Conservation (phyloP, 352 stramenopile species). For the Globisporangium spiculum region DNA sequence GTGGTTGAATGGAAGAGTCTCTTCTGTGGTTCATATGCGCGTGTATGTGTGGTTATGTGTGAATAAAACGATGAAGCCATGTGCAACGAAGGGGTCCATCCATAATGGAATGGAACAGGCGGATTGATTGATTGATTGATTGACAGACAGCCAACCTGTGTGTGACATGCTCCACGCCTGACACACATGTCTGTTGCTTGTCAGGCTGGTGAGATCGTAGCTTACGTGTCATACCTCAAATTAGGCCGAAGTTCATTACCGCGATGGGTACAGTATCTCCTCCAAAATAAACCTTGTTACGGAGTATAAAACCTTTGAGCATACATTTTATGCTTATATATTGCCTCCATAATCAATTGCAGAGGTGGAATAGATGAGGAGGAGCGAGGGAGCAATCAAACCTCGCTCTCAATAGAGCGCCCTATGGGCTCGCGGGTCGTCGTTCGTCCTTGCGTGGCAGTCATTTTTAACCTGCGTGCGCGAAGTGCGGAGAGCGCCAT, state of each 20-base stretch:
- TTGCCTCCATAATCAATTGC: not conserved
- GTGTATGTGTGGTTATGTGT: not conserved
- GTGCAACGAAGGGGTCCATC: not conserved
- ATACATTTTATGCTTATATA: too few species aligned
- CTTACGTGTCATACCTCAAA: not conserved
- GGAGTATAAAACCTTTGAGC: too few species aligned
- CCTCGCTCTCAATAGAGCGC: not conserved
- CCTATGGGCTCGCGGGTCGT: not conserved
- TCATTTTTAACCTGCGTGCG: not conserved
- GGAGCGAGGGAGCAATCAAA: not conserved
- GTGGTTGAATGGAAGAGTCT: not conserved
- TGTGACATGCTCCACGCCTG: not conserved
- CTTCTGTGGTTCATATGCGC: not conserved
- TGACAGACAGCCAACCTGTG: not conserved
- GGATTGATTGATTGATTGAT: not conserved
- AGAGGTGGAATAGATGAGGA: not conserved
- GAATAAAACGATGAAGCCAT: not conserved
- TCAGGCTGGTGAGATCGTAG: not conserved
- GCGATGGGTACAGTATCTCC: not conserved
- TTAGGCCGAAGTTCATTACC: not conserved
- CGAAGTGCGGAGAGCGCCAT: not conserved
- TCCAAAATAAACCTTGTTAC: not conserved
- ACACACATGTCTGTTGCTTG: not conserved
- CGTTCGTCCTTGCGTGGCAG: not conserved
- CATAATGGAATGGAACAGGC: not conserved